Evolutionary conservation across 1,284 basidiomycete species (phyloP).

Genomic region (Leccinum olivaceoglutinosum): DNA sequence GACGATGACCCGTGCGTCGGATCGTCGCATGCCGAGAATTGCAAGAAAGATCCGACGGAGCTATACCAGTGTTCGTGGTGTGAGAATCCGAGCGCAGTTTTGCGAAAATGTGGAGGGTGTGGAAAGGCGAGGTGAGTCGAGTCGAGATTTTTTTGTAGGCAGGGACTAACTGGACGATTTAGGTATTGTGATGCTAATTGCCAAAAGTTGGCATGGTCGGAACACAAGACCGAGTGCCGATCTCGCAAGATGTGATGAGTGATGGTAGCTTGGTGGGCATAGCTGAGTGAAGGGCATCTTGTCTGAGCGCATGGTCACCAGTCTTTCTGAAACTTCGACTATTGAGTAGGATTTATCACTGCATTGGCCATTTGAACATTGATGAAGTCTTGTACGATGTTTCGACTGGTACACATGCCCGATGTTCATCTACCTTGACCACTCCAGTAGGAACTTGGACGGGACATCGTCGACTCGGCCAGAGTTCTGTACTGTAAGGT

Average conservation of each 20-base stretch:
- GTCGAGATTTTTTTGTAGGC: too few species aligned
- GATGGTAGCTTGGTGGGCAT: not conserved
- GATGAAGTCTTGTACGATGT: not conserved
- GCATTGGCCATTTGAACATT: not conserved
- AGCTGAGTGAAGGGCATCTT: not conserved
- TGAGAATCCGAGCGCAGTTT: constrained; percentile 48
- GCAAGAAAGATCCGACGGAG: constrained; percentile 30
- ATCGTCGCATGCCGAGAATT: constrained; percentile 31
- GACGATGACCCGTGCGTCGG: constrained; percentile 18
- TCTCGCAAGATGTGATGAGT: constrained; percentile 4
- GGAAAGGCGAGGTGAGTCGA: constrained; percentile 35
- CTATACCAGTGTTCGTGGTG: constrained; percentile 56
- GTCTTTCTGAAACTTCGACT: not conserved
- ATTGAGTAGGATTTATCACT: not conserved
- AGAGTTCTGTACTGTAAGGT: too few species aligned
- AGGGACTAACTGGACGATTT: not conserved
- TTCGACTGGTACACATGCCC: too few species aligned
- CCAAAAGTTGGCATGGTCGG: constrained; percentile 46
- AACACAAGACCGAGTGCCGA: constrained; percentile 38
- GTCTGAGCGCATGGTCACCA: not conserved
- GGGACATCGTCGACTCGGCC: too few species aligned
- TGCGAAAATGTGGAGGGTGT: constrained; percentile 47
- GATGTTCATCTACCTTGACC: too few species aligned
- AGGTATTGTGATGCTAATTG: constrained; percentile 49
- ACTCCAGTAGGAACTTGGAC: too few species aligned